Percentiles rank a stretch among this genome's conserved stretches.
Conservation (phyloP, 768 basidiomycete genomes). For the Serendipita vermifera region DNA sequence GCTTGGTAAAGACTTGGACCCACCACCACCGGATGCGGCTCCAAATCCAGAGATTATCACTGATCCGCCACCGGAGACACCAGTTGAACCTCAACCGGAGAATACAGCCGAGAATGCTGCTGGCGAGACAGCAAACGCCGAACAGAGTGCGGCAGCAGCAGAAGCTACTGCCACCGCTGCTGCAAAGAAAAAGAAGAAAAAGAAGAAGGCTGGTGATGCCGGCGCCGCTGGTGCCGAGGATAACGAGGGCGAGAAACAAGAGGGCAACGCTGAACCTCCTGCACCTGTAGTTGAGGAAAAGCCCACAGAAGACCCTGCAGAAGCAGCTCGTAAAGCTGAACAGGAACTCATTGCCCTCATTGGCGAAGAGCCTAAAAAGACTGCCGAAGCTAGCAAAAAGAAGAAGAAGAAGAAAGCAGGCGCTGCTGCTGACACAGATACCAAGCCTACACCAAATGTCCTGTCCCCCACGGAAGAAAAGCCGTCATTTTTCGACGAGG, state of each 20-base stretch:
- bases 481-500: not conserved
- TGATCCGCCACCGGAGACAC: too few relatives aligned
- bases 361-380: not conserved
- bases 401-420: conserved; percentile 5
- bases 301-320: not conserved
- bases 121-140: not conserved
- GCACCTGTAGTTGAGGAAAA: too few relatives aligned
- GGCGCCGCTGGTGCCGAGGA: not conserved
- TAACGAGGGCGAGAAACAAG: not conserved
- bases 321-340: not conserved
- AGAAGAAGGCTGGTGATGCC: conserved; percentile 5
- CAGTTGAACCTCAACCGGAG: not conserved
- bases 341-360: not conserved
- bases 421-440: not conserved
- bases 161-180: not conserved
- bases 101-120: not conserved
- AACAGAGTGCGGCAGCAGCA: not conserved
- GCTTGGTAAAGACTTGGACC: too few relatives aligned
- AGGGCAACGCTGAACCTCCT: not conserved
- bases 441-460: not conserved
- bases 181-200: conserved; percentile 7
- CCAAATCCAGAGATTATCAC: too few relatives aligned
- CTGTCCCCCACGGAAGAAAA: conserved; percentile 3
- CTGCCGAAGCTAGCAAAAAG: too few relatives aligned
- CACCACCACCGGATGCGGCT: too few relatives aligned